These are phyloP conservation scores for Populus trichocarpa DNA, from an alignment of 441 rosid genomes.

Conservation along the genomic window DNA sequence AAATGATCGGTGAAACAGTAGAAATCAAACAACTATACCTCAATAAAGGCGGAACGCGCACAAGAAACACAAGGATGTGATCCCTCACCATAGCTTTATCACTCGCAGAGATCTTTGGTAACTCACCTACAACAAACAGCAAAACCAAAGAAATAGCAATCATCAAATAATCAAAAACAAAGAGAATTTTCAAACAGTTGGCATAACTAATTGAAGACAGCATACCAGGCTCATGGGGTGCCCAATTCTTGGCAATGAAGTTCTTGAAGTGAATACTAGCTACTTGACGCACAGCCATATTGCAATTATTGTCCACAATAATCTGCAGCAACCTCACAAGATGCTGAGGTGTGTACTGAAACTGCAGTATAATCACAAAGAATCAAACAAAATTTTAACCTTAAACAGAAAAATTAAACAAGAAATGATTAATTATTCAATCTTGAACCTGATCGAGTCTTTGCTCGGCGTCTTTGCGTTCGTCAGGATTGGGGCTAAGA, in stretches of 20 bases:
- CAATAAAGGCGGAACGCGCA: conserved; percentile 80
- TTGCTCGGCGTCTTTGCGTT: conserved; percentile 89
- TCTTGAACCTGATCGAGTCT: conserved; percentile 73
- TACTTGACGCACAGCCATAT: conserved; percentile 79
- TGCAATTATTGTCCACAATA: conserved; percentile 70
- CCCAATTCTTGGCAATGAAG: conserved; percentile 92
- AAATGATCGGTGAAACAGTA: background rate
- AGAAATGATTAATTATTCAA: background rate
- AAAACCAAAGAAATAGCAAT: background rate
- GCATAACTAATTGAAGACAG: background rate
- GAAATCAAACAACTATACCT: conserved; percentile 44
- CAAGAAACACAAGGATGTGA: conserved; percentile 71
- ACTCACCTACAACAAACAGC: conserved; percentile 54
- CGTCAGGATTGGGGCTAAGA: conserved; percentile 80
- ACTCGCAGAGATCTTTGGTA: conserved; percentile 53
- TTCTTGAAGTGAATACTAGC: conserved; percentile 98
- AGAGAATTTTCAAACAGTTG: background rate
- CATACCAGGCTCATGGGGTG: conserved; percentile 64
- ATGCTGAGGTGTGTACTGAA: conserved; percentile 86
- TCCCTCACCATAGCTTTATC: conserved; percentile 79
- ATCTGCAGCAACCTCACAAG: conserved; percentile 82
- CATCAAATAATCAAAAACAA: background rate
- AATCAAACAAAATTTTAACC: no score
- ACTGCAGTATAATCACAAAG: conserved; percentile 33
- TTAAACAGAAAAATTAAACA: background rate